phyloP scores from a whole-genome alignment of 2,329 filamentous ascomycete genomes.

The Botryotinia convoluta region DNA sequence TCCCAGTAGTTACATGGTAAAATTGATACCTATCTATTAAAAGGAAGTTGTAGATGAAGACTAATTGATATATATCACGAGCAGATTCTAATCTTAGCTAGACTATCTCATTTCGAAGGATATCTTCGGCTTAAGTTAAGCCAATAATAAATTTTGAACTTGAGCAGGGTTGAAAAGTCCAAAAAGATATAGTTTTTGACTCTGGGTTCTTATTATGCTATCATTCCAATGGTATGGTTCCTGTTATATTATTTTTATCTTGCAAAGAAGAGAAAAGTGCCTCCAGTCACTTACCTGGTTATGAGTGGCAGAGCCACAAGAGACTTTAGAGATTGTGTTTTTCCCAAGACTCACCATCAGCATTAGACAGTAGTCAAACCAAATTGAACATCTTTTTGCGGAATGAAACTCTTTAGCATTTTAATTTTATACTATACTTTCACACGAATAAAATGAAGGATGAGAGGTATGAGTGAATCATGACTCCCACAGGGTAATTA shows the following conservation, averaged over 20 bases:
- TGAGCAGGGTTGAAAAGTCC: background rate
- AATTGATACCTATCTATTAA: background rate
- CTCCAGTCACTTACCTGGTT: rapidly evolving
- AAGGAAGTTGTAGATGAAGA: background rate
- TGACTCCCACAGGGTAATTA: background rate
- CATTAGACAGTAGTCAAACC: background rate
- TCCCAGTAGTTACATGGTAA: rapidly evolving
- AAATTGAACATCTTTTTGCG: rapidly evolving
- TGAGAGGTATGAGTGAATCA: background rate
- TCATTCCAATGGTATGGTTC: rapidly evolving
- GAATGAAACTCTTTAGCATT: background rate
- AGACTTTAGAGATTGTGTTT: background rate
- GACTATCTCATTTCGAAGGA: background rate
- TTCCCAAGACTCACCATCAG: background rate
- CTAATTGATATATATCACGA: background rate
- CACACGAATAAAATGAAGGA: background rate
- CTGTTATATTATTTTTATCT: background rate
- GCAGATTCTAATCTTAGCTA: background rate
- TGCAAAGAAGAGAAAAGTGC: background rate
- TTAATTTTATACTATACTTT: background rate
- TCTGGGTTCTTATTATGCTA: background rate
- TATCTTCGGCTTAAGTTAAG: background rate
- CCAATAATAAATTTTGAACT: background rate
- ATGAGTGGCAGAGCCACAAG: background rate
- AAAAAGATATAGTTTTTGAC: background rate